A percentile compares a stretch with the other conserved stretches of the same genome.
These are phyloP conservation scores for Aspergillus luchuensis DNA, from an alignment of 2,329 filamentous ascomycete genomes.

Conservation along the genomic window DNA sequence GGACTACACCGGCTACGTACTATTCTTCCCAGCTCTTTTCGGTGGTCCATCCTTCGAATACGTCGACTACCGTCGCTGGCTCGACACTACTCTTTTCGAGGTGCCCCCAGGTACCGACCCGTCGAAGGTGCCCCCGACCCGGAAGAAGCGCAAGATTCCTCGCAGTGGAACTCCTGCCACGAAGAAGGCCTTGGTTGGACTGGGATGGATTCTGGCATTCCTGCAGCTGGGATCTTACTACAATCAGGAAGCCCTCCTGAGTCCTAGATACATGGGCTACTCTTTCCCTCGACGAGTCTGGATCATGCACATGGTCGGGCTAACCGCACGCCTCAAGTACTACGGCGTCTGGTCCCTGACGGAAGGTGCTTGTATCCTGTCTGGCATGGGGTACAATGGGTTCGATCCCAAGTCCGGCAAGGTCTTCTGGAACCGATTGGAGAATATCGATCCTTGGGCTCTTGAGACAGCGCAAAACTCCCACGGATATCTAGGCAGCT, in stretches of 20 bases:
- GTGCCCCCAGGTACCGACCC: conserved; percentile 79
- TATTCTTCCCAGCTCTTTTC: conserved; percentile 92
- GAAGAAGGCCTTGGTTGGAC: conserved; percentile 70
- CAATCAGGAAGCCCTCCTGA: conserved; percentile 63
- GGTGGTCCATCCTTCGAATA: conserved; percentile 93
- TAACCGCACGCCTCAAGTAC: conserved; percentile 86
- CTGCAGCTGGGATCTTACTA: conserved; percentile 71
- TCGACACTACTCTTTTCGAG: conserved; percentile 93
- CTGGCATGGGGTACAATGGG: conserved; percentile 91
- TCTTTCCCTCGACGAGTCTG: conserved; percentile 73
- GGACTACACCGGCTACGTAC: conserved; percentile 85
- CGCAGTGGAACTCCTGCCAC: conserved; percentile 83
- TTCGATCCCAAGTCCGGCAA: conserved; percentile 82
- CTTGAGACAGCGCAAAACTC: conserved; percentile 92
- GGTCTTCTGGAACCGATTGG: conserved; percentile 84
- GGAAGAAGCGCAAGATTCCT: conserved; percentile 89
- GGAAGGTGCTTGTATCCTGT: conserved; percentile 90
- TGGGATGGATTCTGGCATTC: conserved; percentile 79
- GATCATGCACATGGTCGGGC: conserved; percentile 78
- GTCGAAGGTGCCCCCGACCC: conserved; percentile 78
- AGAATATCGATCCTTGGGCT: conserved; percentile 82
- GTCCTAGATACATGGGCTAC: conserved; percentile 67
- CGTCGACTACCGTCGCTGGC: conserved; percentile 86
- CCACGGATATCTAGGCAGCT: conserved; percentile 84
- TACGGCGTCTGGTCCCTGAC: conserved; percentile 95